Percentiles rank a stretch among this genome's conserved stretches.
These are phyloP conservation scores for Elaphomyces granulatus DNA, from an alignment of 495 filamentous ascomycete genomes.

Conservation along the genomic window DNA sequence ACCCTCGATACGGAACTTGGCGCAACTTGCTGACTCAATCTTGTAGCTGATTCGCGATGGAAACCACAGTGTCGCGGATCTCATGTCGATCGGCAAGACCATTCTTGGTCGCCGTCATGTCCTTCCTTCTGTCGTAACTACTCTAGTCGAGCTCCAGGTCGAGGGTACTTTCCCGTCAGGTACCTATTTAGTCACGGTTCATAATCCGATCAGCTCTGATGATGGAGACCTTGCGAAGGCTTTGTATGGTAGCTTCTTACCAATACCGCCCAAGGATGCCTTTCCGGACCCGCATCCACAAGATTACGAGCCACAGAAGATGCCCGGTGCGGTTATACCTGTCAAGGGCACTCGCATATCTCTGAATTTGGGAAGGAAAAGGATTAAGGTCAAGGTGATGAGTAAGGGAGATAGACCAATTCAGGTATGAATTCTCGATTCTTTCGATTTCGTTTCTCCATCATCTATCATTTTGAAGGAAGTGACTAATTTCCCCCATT, in stretches of 20 bases:
- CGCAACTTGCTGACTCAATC: no score
- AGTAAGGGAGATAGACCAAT: constrained; percentile 86
- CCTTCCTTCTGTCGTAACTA: constrained; percentile 60
- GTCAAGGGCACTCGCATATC: constrained; percentile 48
- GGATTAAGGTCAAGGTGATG: constrained; percentile 60
- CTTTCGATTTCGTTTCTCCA: not conserved
- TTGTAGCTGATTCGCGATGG: constrained; percentile 86
- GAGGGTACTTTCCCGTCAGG: constrained; percentile 88
- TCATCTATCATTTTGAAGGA: not conserved
- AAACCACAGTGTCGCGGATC: constrained; percentile 74
- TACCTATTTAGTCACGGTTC: constrained; percentile 91
- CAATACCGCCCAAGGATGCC: constrained; percentile 48
- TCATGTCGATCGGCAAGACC: constrained; percentile 80
- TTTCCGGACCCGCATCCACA: constrained; percentile 51
- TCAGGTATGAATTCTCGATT: constrained; percentile 39
- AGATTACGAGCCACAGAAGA: constrained; percentile 47
- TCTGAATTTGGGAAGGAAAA: constrained; percentile 60
- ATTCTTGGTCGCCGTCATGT: constrained; percentile 95
- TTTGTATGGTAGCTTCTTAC: constrained; percentile 85
- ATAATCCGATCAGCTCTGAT: constrained; percentile 74
- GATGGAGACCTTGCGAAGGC: constrained; percentile 79
- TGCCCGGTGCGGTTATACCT: constrained; percentile 67
- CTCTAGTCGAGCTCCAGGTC: constrained; percentile 73
- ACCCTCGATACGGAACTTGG: not conserved
- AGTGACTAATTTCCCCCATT: not conserved